Conservation (phyloP, 1,284 basidiomycete genomes). For the Tilletia walkeri region DNA sequence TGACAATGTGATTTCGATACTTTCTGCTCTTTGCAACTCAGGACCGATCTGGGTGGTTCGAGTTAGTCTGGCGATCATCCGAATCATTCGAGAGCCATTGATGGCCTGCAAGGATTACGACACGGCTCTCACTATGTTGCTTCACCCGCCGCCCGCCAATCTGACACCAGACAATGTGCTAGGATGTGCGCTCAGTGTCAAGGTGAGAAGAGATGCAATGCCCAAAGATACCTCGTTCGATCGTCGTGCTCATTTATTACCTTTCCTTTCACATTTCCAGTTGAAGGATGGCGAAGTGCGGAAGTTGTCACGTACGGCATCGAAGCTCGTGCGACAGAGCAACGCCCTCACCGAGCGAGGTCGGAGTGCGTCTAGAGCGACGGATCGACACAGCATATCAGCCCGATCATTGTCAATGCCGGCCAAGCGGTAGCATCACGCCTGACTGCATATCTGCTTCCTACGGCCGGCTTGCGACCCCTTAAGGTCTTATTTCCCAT, state of each 20-base stretch:
- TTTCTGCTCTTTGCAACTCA: conserved; percentile 44
- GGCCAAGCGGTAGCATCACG: neutral
- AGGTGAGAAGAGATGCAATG: conserved; percentile 40
- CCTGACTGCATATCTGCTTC: neutral
- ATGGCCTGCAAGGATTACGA: conserved; percentile 60
- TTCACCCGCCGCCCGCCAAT: conserved; percentile 59
- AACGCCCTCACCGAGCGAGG: conserved; percentile 3
- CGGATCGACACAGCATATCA: conserved; percentile 15
- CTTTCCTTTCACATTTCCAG: conserved; percentile 19
- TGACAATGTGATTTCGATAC: neutral
- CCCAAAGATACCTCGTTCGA: neutral
- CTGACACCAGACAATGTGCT: conserved; percentile 62
- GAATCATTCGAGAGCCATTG: conserved; percentile 62
- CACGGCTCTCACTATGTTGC: conserved; percentile 63
- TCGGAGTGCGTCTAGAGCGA: conserved; percentile 13
- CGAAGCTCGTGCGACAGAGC: conserved; percentile 36
- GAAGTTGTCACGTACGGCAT: conserved; percentile 61
- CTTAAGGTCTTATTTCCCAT: no score
- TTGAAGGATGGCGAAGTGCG: conserved; percentile 77
- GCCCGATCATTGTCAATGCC: conserved; percentile 3
- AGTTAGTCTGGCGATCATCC: conserved; percentile 71
- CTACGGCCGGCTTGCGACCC: no score
- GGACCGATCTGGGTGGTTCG: conserved; percentile 78
- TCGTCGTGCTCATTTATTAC: neutral
- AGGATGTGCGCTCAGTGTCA: conserved; percentile 65